Evolutionary conservation across 202 grass and related monocot species (phyloP), one percentile per base, ranked within the genome.

Genomic region (Elaeis oleifera): DNA sequence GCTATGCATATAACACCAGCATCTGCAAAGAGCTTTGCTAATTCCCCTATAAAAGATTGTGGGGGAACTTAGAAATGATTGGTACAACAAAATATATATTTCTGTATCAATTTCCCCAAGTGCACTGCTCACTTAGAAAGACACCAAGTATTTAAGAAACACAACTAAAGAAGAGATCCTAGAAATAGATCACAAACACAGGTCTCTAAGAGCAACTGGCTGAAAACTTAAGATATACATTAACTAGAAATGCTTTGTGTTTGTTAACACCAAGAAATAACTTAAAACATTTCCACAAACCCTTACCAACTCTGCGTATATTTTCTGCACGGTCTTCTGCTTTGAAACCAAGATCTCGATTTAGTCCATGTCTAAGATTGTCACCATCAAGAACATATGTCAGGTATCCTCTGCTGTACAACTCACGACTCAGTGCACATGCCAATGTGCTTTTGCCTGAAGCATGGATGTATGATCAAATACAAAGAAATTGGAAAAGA

Each of bases 321-420:
- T 97, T 97, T 77, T 97, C 84, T 57, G 79, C 83, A 44, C 84
- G 84, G 22, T 91, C 92, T 71, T 89, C 77, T 22, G 81, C 79
- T 63, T 84, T 63, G 51, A 97, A 97, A 70, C 81, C 73, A 53
- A 97, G 88, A 59, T 97, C 92, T 16, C 71, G 24, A 51, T 97
- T 97, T 26, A 97, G 63, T 3, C 92, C 92, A 1, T 97, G 92
- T 51, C 92, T 73, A n/a, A 97, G 70, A 74, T 97, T 97, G 17
- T 97, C 92, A 7, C 88, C 92, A 0, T 97, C 92, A 15, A 97
- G 84, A n/a, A 97, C 72, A 53, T 91, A 91, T 19, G 88, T 86
- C 3, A 91, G 58, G 67, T 91, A 69, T 6, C 84, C 87, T 75
- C 77, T 84, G 2, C 48, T 72, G 68, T 91, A 77, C 65, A 97